A percentile compares a stretch with the other conserved stretches of the same genome.
These are phyloP conservation scores for Xanthoceras sorbifolium DNA, from an alignment of 345 rosid genomes.

Conservation along the genomic window DNA sequence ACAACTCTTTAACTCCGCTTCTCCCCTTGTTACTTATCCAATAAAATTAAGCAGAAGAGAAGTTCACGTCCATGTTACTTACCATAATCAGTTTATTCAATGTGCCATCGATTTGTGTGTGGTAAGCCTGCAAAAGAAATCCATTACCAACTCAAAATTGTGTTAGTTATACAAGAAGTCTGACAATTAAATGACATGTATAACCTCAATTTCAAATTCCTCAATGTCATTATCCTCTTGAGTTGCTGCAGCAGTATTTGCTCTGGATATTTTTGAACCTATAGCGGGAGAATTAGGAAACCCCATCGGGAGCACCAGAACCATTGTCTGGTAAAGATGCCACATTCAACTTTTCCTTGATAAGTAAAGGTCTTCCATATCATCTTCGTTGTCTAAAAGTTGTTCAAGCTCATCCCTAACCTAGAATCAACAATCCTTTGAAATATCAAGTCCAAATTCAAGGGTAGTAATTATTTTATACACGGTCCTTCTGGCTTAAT, in stretches of 20 bases:
- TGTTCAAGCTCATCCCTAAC: conserved; percentile 59
- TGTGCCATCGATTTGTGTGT: conserved; percentile 55
- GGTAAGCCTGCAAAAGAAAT: conserved; percentile 53
- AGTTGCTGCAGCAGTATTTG: conserved; percentile 33
- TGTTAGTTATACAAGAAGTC: not conserved
- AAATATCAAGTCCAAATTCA: not conserved
- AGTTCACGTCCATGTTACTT: conserved; percentile 1
- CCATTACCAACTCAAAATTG: conserved; percentile 9
- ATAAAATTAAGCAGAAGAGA: conserved; percentile 5
- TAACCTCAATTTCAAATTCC: conserved; percentile 66
- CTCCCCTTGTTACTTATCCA: conserved; percentile 22
- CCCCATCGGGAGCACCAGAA: conserved; percentile 42
- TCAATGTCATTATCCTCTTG: conserved; percentile 53
- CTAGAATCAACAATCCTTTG: conserved; percentile 25
- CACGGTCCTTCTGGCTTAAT: not conserved
- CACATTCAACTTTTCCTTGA: conserved; percentile 48
- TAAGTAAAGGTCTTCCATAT: conserved; percentile 60
- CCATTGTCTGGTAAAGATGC: conserved; percentile 41
- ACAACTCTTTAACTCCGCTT: not conserved
- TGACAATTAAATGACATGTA: conserved; percentile 4
- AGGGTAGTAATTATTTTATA: not conserved
- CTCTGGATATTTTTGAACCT: conserved; percentile 49
- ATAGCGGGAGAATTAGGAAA: conserved; percentile 37
- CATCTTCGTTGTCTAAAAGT: conserved; percentile 51
- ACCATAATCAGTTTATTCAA: conserved; percentile 56